These are phyloP conservation scores for Nevesoporus exiguus DNA, from an alignment of 768 basidiomycete genomes.

Conservation along the genomic window DNA sequence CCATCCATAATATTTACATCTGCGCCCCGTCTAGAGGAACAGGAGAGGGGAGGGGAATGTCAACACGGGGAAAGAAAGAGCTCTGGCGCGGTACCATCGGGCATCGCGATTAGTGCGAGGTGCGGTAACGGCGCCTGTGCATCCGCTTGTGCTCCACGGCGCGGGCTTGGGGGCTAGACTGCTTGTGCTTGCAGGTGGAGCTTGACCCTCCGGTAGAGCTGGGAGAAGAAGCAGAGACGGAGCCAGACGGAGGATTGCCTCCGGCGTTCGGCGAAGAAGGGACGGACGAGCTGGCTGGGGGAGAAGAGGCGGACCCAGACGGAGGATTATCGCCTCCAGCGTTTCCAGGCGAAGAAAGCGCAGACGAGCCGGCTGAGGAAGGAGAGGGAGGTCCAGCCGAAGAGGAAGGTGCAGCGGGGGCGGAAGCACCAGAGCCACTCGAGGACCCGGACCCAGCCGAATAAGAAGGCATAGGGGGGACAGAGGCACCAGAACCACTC, in stretches of 20 bases:
- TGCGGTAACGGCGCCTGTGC: conserved; percentile 14
- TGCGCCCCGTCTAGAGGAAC: conserved; percentile 9
- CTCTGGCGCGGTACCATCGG: no score
- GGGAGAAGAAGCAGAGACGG: not conserved
- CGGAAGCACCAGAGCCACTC: conserved; percentile 1
- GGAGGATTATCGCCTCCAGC: conserved; percentile 1
- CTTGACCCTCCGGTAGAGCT: conserved; percentile 5
- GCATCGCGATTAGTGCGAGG: conserved; percentile 8
- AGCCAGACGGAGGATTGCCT: not conserved
- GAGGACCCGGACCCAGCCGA: conserved; percentile 9
- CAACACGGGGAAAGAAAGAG: no score
- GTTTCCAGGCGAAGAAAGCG: conserved; percentile 3
- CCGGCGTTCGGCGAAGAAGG: conserved; percentile 3
- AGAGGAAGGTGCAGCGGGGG: not conserved
- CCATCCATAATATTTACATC: not conserved
- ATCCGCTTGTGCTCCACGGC: conserved; percentile 9
- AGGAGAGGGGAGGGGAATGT: not conserved
- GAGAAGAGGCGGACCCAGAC: not conserved
- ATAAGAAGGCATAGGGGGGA: not conserved
- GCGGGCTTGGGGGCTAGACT: not conserved
- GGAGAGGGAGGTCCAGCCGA: not conserved
- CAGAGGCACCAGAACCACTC: not conserved
- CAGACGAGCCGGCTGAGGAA: not conserved
- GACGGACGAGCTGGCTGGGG: not conserved
- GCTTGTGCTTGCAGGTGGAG: conserved; percentile 14